A percentile compares a stretch with the other conserved stretches of the same genome.
Evolutionary conservation across 352 stramenopile genomes (phyloP).

Genomic region (Pythium sukuiense): DNA sequence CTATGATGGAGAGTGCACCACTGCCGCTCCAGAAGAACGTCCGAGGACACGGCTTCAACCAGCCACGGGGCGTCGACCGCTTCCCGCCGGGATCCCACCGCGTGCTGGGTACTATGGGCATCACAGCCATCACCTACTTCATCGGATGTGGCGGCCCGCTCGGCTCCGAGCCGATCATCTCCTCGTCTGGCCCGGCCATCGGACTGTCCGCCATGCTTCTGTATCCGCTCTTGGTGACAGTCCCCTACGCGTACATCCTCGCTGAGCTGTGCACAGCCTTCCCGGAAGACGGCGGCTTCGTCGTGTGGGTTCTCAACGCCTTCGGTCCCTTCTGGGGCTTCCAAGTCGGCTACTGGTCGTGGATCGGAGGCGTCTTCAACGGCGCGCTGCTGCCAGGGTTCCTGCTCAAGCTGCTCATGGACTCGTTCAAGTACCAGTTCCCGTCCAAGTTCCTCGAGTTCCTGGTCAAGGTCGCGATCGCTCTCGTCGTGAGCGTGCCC

Average conservation of each 20-base stretch:
- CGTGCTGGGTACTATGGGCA: slow-evolving; percentile 26
- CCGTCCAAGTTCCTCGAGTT: slow-evolving; percentile 25
- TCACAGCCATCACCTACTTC: slow-evolving; percentile 33
- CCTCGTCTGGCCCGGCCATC: slow-evolving; percentile 39
- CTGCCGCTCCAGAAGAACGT: background rate
- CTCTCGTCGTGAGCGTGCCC: slow-evolving; percentile 35
- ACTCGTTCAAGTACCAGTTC: slow-evolving; percentile 38
- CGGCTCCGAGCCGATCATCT: slow-evolving; percentile 22
- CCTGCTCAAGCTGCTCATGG: slow-evolving; percentile 18
- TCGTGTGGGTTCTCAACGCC: slow-evolving; percentile 88
- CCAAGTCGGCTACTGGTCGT: slow-evolving; percentile 71
- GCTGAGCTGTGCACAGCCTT: slow-evolving; percentile 90
- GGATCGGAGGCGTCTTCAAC: slow-evolving; percentile 66
- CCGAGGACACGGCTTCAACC: background rate
- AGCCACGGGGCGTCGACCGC: slow-evolving; percentile 2
- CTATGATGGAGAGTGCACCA: background rate
- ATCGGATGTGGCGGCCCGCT: slow-evolving; percentile 28
- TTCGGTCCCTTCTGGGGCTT: slow-evolving; percentile 86
- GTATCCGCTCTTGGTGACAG: slow-evolving; percentile 83
- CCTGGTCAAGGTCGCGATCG: slow-evolving; percentile 42
- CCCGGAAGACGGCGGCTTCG: slow-evolving; percentile 76
- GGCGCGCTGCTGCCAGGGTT: slow-evolving; percentile 59
- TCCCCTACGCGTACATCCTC: slow-evolving; percentile 90
- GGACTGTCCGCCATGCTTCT: slow-evolving; percentile 77
- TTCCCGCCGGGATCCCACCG: slow-evolving; percentile 17